phyloP scores from a whole-genome alignment of 768 basidiomycete species.

The Boletus tomentosulus region DNA sequence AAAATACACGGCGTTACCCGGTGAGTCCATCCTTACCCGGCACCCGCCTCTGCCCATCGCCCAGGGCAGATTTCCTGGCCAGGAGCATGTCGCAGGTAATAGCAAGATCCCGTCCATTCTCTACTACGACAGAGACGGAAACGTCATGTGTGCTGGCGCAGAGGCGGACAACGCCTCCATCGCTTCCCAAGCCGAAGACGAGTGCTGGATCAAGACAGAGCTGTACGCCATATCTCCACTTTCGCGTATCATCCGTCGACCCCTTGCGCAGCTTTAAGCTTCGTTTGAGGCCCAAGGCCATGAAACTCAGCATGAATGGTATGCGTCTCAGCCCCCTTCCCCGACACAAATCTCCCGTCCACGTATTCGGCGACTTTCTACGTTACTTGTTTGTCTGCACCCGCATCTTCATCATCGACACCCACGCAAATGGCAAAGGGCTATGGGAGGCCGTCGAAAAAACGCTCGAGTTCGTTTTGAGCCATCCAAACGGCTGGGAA shows the following conservation, averaged over 20 bases:
- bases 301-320: constrained; percentile 81
- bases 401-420: constrained; percentile 70
- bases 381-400: constrained; percentile 73
- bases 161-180: constrained; percentile 65
- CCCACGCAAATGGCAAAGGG: constrained; percentile 70
- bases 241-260: neutral
- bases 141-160: constrained; percentile 69
- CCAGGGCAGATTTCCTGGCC: constrained; percentile 65
- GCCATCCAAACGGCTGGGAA: constrained; percentile 84
- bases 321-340: constrained; percentile 72
- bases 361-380: constrained; percentile 79
- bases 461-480: constrained; percentile 69
- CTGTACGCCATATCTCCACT: constrained; percentile 45
- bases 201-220: constrained; percentile 72
- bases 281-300: constrained; percentile 68
- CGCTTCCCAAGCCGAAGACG: constrained; percentile 67
- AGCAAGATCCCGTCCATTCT: constrained; percentile 78
- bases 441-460: constrained; percentile 70
- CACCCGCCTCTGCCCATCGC: constrained; percentile 9
- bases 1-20: constrained; percentile 79
- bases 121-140: constrained; percentile 66
- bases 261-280: constrained; percentile 63
- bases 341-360: constrained; percentile 59
- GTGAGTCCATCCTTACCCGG: constrained; percentile 33
- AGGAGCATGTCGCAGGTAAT: constrained; percentile 83